phyloP scores from a whole-genome alignment of 768 basidiomycete genomes.

The Rhizopogon rudus region DNA sequence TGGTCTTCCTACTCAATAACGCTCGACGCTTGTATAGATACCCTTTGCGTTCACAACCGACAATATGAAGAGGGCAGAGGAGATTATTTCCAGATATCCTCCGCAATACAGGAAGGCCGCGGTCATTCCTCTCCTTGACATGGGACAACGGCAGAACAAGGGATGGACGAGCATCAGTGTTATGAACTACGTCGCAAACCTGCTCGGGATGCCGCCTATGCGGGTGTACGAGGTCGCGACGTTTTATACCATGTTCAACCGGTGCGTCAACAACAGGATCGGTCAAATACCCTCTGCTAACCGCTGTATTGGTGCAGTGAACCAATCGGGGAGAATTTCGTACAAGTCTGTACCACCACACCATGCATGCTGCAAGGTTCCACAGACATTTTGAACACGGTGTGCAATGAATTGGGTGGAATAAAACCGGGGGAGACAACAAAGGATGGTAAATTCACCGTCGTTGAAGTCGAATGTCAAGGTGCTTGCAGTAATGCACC shows the following conservation, averaged over 20 bases:
- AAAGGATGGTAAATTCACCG: conserved; percentile 92
- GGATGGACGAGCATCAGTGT: conserved; percentile 98
- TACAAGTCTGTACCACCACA: conserved; percentile 98
- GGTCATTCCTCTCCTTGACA: conserved; percentile 92
- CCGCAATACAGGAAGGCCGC: conserved; percentile 99
- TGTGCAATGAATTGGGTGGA: conserved; percentile 76
- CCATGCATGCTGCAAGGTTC: conserved; percentile 96
- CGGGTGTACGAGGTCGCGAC: conserved; percentile 99
- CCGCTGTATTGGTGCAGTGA: conserved; percentile 45
- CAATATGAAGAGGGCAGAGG: conserved; percentile 81
- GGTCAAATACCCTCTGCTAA: neutral
- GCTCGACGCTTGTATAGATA: conserved; percentile 47
- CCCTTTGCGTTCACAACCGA: conserved; percentile 80
- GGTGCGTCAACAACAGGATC: conserved; percentile 43
- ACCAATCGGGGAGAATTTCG: conserved; percentile 89
- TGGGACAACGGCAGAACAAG: conserved; percentile 96
- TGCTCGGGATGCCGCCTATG: conserved; percentile 95
- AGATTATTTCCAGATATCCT: conserved; percentile 92
- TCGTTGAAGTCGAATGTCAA: conserved; percentile 97
- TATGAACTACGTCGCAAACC: conserved; percentile 96
- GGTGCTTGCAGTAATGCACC: conserved; percentile 98
- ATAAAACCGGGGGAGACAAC: conserved; percentile 92
- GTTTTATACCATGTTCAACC: conserved; percentile 99
- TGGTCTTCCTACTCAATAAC: neutral
- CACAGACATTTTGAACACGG: conserved; percentile 83